Evolutionary conservation across 345 rosid species (phyloP).

Genomic region (Aquilaria sinensis): DNA sequence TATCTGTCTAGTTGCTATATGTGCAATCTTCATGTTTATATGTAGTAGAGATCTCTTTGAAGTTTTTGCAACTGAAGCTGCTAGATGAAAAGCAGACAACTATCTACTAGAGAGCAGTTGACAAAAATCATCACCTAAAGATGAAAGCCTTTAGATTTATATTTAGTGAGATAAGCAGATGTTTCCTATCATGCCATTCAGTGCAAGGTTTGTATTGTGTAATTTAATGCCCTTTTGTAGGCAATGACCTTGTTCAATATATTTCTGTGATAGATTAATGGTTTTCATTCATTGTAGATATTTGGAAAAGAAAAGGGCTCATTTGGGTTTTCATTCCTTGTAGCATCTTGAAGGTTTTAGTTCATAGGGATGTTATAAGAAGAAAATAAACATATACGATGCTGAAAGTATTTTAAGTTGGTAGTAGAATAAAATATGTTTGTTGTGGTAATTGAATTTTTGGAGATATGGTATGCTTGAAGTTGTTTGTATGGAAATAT

Average conservation of each 20-base stretch:
- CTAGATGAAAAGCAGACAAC: constrained; percentile 97
- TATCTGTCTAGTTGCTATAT: neutral
- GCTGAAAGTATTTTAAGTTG: too few species aligned
- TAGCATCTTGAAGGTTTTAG: too few species aligned
- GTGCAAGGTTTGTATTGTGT: constrained; percentile 58
- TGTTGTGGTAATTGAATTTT: too few species aligned
- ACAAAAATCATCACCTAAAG: constrained; percentile 78
- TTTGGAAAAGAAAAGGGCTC: constrained; percentile 93
- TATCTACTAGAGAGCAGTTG: constrained; percentile 81
- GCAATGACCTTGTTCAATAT: constrained; percentile 16
- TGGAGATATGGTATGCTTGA: too few species aligned
- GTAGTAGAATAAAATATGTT: too few species aligned
- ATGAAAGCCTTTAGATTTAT: constrained; percentile 99
- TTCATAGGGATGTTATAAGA: too few species aligned
- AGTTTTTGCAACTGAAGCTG: constrained; percentile 68
- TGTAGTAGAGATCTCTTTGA: constrained; percentile 4
- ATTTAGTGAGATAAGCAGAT: constrained; percentile 87
- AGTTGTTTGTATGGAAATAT: too few species aligned
- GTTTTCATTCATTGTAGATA: constrained; percentile 37
- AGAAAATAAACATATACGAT: too few species aligned
- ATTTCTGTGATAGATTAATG: neutral
- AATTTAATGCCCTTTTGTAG: constrained; percentile 22
- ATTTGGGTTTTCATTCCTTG: constrained; percentile 46
- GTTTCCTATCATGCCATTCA: constrained; percentile 79
- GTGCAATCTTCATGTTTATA: neutral